Base-by-base conservation (phyloP, 805 yeast genomes). In the Candida krabiensis region DNA sequence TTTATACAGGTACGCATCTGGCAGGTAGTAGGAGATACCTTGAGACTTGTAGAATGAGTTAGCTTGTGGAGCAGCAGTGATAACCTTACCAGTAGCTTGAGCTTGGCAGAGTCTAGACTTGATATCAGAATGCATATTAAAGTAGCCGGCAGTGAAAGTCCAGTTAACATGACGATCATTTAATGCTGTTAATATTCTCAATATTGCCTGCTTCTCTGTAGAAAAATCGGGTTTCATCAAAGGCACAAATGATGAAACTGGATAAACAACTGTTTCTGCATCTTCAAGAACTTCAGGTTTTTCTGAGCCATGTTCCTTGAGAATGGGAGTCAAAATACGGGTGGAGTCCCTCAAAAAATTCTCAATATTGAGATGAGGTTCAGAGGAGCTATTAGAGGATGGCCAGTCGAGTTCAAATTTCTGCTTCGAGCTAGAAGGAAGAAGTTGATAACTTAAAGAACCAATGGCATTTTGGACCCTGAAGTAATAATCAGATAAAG, bases 131-230 rank as follows among this genome's bases (percentile, higher is more conserved):
- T 83, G 76, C 79, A 93, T 83, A 60, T 93, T 93, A 69, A 93
- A 93, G 60, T 93, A 93, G 2, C 99, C 99, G 0, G 98, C 96
- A 0, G 99, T 93, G 52, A 93, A 82, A 47, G 86, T 75, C 95
- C 96, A 91, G 36, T 70, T 71, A 19, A 81, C 71, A 9, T 64
- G 53, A 18, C 79, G 71, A 28, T 79, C 67, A 52, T 78, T 78
- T 34, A 78, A 66, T 41, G 70, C 71, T 3, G 86, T 72, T 28
- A 86, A 66, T 4, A 86, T 59, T 21, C 82, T 65, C 27, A 85
- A 61, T 22, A 91, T 65, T 0, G 86, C 79, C 6, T 80, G 80
- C 47, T 83, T 80, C 56, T 93, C 99, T 0, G 97, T 93, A 1
- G 96, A 88, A 29, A 70, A 64, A 40, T 83, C 83, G 1, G 74